Evolutionary conservation across 441 rosid species (phyloP), one percentile per base, ranked within the genome.

Genomic region (Dalechampia spathulata): DNA sequence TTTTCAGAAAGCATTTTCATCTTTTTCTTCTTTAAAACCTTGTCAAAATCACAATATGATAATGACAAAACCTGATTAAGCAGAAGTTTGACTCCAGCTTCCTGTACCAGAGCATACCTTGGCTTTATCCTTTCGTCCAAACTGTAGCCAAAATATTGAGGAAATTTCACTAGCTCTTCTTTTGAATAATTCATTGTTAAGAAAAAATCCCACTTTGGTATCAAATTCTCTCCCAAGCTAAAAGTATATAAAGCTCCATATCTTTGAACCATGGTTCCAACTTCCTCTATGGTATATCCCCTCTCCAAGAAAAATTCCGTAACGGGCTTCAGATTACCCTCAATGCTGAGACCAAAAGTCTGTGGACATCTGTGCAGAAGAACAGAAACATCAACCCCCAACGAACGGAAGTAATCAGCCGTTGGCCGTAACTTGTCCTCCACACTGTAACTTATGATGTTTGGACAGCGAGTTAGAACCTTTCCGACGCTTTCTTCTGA

Each of bases 111-210:
- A 38, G 72, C 77, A 70, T 70, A 70, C 69, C 81, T 67, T 13
- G 78, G 81, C 55, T 65, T 76, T 49, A 76, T 70, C 68, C 81
- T 70, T 23, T 49, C 65, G 64, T 70, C 75, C 67, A 72, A 65
- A 56, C 78, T 70, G 63, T 65, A 65, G 40, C 69, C 64, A 16
- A 65, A 65, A 65, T 65, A 65, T 13, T 58, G 69, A 36, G 69
- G 69, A 27, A 58, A 65, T 57, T 65, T 65, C 1, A 65, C 69
- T 10, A 65, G 69, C 36, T 65, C 64, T 16, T 52, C 44, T 26
- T 52, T 58, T 16, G 69, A 49, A 47, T 65, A 65, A 58, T 58
- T 63, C 69, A 65, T 65, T 20, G 63, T 65, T 36, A 65, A 38
- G 49, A 65, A 65, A 42, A 58, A 65, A 5, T 65, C 63, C 69